phyloP scores from a whole-genome alignment of 257 asterid genomes.

The Lavandula angustifolia region DNA sequence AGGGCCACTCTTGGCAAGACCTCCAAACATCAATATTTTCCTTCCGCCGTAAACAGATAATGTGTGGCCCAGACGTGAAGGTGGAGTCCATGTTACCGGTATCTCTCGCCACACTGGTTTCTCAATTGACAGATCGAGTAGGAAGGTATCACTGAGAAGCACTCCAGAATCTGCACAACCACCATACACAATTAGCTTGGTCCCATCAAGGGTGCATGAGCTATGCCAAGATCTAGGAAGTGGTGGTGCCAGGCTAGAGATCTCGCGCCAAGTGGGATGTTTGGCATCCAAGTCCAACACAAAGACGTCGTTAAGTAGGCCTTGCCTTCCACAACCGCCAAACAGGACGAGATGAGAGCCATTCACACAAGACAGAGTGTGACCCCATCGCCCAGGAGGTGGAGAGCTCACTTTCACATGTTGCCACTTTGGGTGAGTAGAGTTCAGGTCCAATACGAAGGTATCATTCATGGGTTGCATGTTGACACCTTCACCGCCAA shows the following conservation, averaged over 20 bases:
- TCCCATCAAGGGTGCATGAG: constrained; percentile 90
- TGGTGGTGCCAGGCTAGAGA: constrained; percentile 83
- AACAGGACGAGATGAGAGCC: constrained; percentile 81
- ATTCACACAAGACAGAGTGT: constrained; percentile 85
- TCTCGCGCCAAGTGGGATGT: constrained; percentile 83
- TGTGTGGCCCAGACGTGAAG: constrained; percentile 84
- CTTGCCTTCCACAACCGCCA: constrained; percentile 91
- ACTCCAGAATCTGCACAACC: constrained; percentile 93
- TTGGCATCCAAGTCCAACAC: constrained; percentile 82
- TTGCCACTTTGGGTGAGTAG: constrained; percentile 76
- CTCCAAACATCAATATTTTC: constrained; percentile 92
- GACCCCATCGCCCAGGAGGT: constrained; percentile 94
- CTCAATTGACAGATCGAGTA: constrained; percentile 78
- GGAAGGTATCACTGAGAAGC: constrained; percentile 76
- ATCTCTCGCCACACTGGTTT: constrained; percentile 83
- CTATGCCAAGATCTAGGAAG: constrained; percentile 95
- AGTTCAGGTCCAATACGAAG: constrained; percentile 75
- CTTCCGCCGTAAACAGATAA: constrained; percentile 74
- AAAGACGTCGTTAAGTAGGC: constrained; percentile 83
- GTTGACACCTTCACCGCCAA: constrained; percentile 95
- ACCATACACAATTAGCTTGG: constrained; percentile 86
- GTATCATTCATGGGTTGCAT: constrained; percentile 95
- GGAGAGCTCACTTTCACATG: constrained; percentile 77
- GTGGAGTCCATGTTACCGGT: constrained; percentile 84
- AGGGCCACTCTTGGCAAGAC: constrained; percentile 74